A percentile compares a stretch with the other conserved stretches of the same genome.
These are phyloP conservation scores for Cryptococcus floricola DNA, from an alignment of 1,284 basidiomycete genomes.

Conservation along the genomic window DNA sequence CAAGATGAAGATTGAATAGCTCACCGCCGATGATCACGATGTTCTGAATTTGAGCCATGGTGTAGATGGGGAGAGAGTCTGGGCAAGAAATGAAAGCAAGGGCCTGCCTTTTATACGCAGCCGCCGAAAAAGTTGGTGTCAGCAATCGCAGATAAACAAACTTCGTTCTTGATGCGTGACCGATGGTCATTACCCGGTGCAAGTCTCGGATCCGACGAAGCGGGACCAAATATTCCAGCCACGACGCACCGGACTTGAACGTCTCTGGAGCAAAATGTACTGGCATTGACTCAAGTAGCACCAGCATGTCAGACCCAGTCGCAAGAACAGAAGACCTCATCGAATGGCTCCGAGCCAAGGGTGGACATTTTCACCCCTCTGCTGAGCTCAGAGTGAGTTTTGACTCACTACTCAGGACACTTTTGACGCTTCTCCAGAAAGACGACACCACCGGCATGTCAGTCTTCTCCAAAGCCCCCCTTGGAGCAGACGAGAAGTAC, in stretches of 20 bases:
- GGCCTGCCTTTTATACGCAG: neutral
- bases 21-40: conserved; percentile 36
- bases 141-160: no score
- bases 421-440: conserved; percentile 8
- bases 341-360: conserved; percentile 55
- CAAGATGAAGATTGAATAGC: neutral
- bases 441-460: conserved; percentile 56
- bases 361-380: conserved; percentile 55
- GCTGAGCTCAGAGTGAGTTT: conserved; percentile 53
- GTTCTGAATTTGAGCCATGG: conserved; percentile 17
- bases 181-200: no score
- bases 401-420: neutral
- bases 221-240: no score
- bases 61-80: neutral
- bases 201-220: no score
- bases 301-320: conserved; percentile 6
- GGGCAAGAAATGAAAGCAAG: neutral
- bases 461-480: conserved; percentile 55
- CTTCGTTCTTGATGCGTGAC: no score
- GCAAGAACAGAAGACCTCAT: conserved; percentile 7
- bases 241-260: no score
- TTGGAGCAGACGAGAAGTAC: conserved; percentile 58
- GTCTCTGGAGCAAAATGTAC: no score
- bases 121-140: no score
- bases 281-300: no score